phyloP scores from a whole-genome alignment of 768 basidiomycete genomes.

The Boletellus sp. region DNA sequence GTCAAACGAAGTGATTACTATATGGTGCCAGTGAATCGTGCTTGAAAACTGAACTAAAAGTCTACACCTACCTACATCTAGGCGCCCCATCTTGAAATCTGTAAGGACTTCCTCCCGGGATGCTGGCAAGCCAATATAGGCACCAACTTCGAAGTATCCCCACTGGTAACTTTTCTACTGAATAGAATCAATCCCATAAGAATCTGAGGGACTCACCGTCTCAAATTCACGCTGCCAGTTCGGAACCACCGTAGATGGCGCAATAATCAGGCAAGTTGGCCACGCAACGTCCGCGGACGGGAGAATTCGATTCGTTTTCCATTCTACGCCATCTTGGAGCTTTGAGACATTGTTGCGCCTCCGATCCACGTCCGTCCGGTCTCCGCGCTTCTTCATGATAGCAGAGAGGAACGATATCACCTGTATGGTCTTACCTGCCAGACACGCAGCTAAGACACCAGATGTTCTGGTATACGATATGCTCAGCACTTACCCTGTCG shows the following conservation, averaged over 20 bases:
- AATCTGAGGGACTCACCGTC: constrained; percentile 45
- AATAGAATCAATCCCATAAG: not conserved
- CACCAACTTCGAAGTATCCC: constrained; percentile 89
- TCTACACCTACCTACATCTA: constrained; percentile 70
- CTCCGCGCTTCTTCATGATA: constrained; percentile 82
- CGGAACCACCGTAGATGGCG: constrained; percentile 75
- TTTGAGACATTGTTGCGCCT: constrained; percentile 63
- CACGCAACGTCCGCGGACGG: constrained; percentile 70
- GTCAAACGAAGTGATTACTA: constrained; percentile 83
- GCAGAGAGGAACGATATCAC: constrained; percentile 86
- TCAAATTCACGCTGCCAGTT: constrained; percentile 92
- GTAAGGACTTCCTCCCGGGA: constrained; percentile 55
- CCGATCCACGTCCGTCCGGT: constrained; percentile 58
- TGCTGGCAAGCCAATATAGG: constrained; percentile 54
- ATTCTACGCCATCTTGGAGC: constrained; percentile 57
- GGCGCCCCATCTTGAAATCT: constrained; percentile 76
- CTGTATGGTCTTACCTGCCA: constrained; percentile 88
- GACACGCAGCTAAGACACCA: constrained; percentile 2
- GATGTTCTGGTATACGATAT: not conserved
- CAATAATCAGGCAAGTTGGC: constrained; percentile 86
- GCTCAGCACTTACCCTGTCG: constrained; percentile 24
- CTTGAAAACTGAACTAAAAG: not conserved
- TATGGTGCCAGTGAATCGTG: not conserved
- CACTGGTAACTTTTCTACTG: constrained; percentile 48
- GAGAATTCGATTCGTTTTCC: constrained; percentile 49